Conservation (phyloP, 768 basidiomycete genomes). For the Psilocybe tampanensis region DNA sequence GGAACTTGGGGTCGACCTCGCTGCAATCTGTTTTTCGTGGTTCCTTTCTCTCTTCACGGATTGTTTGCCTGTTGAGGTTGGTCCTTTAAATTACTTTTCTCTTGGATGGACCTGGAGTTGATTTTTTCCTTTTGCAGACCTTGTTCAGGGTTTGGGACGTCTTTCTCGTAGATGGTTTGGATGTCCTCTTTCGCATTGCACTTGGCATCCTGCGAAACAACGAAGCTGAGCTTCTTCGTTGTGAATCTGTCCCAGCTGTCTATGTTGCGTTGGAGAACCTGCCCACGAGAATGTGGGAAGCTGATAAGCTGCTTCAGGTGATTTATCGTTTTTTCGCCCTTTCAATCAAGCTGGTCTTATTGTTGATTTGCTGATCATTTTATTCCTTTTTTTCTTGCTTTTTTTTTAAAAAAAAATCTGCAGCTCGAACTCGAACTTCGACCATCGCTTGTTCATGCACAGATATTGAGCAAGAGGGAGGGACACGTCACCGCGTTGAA, state of each 20-base stretch:
- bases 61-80: conserved; percentile 91
- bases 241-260: conserved; percentile 84
- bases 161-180: conserved; percentile 90
- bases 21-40: conserved; percentile 98
- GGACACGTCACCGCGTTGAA: conserved; percentile 50
- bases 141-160: conserved; percentile 96
- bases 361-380: too few relatives aligned
- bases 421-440: conserved; percentile 65
- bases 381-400: neutral
- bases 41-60: conserved; percentile 96
- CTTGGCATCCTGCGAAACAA: conserved; percentile 83
- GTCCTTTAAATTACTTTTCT: conserved; percentile 17
- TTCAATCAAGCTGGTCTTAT: too few relatives aligned
- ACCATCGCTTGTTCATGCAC: conserved; percentile 49
- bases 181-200: conserved; percentile 89
- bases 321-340: too few relatives aligned
- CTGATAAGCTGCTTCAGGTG: conserved; percentile 89
- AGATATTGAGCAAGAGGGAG: conserved; percentile 57
- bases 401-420: neutral
- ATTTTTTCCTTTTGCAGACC: conserved; percentile 53
- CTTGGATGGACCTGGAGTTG: neutral
- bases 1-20: conserved; percentile 84
- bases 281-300: conserved; percentile 92
- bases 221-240: conserved; percentile 81
- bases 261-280: conserved; percentile 89